These are phyloP conservation scores for Tetracladium maxilliforme DNA, from an alignment of 2,329 filamentous ascomycete species.

Conservation along the genomic window DNA sequence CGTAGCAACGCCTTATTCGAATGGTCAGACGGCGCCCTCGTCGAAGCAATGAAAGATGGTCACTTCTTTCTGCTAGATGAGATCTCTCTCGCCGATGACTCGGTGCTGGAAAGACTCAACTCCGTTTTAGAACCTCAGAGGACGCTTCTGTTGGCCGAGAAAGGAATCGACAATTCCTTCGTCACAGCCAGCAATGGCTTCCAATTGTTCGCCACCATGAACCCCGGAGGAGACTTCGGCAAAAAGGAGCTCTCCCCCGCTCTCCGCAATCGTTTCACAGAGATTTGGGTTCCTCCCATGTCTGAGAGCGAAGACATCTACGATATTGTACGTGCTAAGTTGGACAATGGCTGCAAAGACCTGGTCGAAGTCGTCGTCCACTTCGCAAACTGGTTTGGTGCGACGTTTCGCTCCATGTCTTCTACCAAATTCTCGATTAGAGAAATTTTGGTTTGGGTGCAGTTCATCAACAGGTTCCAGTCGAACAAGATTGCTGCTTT, in stretches of 20 bases:
- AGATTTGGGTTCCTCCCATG: constrained; percentile 92
- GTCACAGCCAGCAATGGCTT: constrained; percentile 66
- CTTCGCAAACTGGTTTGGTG: constrained; percentile 89
- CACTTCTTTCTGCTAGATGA: constrained; percentile 92
- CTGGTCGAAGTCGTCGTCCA: constrained; percentile 59
- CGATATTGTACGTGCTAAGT: constrained; percentile 71
- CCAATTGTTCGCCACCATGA: constrained; percentile 98
- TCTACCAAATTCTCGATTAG: constrained; percentile 75
- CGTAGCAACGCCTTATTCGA: constrained; percentile 82
- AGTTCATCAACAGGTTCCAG: constrained; percentile 61
- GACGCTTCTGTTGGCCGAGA: constrained; percentile 81
- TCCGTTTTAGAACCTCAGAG: constrained; percentile 85
- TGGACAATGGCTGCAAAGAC: constrained; percentile 36
- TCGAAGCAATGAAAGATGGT: constrained; percentile 83
- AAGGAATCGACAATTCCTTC: constrained; percentile 72
- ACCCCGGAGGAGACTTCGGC: constrained; percentile 94
- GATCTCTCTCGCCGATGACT: constrained; percentile 94
- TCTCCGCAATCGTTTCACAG: constrained; percentile 88
- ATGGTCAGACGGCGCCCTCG: constrained; percentile 88
- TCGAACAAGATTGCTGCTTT: constrained; percentile 30
- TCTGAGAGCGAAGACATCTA: constrained; percentile 75
- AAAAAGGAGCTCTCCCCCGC: constrained; percentile 96
- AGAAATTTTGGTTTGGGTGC: constrained; percentile 85
- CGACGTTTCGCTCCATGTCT: constrained; percentile 60
- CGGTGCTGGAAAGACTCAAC: constrained; percentile 89